Percentiles rank a stretch among this genome's conserved stretches.
phyloP scores from a whole-genome alignment of 2,329 filamentous ascomycete genomes.

The Xylariaceae sp. region DNA sequence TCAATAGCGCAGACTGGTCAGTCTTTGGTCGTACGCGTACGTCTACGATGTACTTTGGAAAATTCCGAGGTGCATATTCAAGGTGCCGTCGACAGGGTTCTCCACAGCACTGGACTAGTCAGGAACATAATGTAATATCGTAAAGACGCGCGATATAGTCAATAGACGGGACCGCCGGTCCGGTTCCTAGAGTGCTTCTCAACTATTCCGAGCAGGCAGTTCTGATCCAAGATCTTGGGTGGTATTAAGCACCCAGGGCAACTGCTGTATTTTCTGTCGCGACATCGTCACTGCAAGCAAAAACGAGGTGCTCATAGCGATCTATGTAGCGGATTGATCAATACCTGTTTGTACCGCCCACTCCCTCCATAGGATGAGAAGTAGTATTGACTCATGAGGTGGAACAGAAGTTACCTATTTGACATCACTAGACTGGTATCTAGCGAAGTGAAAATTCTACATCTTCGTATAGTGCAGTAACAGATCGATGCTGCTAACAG shows the following conservation, averaged over 20 bases:
- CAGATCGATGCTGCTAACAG: background rate
- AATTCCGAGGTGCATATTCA: conserved; percentile 13
- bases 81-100: conserved; percentile 19
- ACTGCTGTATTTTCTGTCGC: background rate
- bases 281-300: background rate
- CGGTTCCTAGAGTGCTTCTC: conserved; percentile 4
- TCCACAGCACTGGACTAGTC: conserved; percentile 18
- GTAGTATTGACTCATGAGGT: too few relatives aligned
- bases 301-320: background rate
- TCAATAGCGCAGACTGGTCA: too few relatives aligned
- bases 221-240: conserved; percentile 3
- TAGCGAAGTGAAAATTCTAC: too few relatives aligned
- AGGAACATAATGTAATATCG: conserved; percentile 11
- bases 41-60: conserved; percentile 7
- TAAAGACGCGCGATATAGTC: conserved; percentile 5
- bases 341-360: too few relatives aligned
- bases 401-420: too few relatives aligned
- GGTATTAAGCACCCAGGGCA: conserved; percentile 3
- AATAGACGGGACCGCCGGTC: conserved; percentile 8
- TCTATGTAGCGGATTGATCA: too few relatives aligned
- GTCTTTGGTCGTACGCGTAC: too few relatives aligned
- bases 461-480: too few relatives aligned
- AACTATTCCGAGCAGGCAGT: too few relatives aligned
- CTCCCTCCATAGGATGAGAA: too few relatives aligned
- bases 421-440: too few relatives aligned